Base-by-base conservation (phyloP, 169 alveolate genomes). In the Cystoisospora suis region DNA sequence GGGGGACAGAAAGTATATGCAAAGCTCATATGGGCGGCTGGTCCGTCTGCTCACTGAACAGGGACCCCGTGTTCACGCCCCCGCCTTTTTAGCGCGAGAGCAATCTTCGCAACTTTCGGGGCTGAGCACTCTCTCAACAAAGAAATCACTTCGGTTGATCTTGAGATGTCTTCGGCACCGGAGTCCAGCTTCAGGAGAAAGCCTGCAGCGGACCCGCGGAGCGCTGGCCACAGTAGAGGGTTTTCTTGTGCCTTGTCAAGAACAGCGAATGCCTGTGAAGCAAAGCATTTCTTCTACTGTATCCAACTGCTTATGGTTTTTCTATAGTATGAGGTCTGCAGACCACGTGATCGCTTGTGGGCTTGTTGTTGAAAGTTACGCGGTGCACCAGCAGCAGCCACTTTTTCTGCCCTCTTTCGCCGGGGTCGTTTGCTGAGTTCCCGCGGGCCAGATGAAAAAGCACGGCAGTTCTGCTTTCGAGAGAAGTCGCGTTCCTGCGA, bases 221-320 rank as follows among this genome's bases (percentile, higher is more conserved):
- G 83, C 9, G 83, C 83, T 40, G 83, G 83, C 83, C 83, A 72
- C 29, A 72, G 83, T 17, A 72, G 83, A 20, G 83, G 83, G 56
- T 72, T 40, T 36, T 36, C 47, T 3, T 72, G 38, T 15, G 47
- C 56, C 38, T 34, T 72, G 32, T 72, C 83, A 47, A 72, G 83
- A 5, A 72, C 38, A 36, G 20, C 9, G 32, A 72, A 72, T 0
- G 83, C 83, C 83, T 72, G 83, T 17, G 32, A n/a, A 15, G 42
- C 15, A 65, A 65, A 2, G 44, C 17, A n/a, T n/a, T n/a, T n/a
- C n/a, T n/a, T n/a, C n/a, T n/a, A n/a, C n/a, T n/a, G n/a, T n/a
- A n/a, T n/a, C n/a, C n/a, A n/a, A n/a, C 65, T 23, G 65, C 65
- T 12, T 12, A 53, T 53, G 23, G 29, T 53, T 23, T 23, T 12